These are phyloP conservation scores for Aspergillus sp. DNA, from an alignment of 2,329 filamentous ascomycete genomes.

Conservation along the genomic window DNA sequence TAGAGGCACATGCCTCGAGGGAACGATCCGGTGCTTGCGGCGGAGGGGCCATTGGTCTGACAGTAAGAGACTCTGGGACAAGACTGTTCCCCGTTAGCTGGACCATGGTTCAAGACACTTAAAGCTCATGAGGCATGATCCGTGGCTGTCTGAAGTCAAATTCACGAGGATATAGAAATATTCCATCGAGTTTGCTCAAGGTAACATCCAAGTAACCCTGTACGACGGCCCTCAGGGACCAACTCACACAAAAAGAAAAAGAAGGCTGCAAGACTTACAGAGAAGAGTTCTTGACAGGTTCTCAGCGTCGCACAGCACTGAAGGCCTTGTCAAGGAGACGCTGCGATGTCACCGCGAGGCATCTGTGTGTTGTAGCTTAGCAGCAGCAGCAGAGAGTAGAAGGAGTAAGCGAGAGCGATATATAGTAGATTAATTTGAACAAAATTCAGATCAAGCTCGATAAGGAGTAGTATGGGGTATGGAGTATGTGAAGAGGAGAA, in stretches of 20 bases:
- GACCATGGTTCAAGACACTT: constrained; percentile 43
- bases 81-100: constrained; percentile 53
- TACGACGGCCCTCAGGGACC: too few relatives aligned
- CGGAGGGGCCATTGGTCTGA: constrained; percentile 42
- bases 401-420: background rate
- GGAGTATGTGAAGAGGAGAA: background rate
- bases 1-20: constrained; percentile 85
- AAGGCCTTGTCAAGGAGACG: background rate
- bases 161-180: too few relatives aligned
- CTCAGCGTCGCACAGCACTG: background rate
- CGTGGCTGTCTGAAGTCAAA: too few relatives aligned
- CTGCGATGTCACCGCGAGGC: background rate
- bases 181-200: too few relatives aligned
- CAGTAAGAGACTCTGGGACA: constrained; percentile 53
- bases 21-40: constrained; percentile 36
- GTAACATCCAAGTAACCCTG: too few relatives aligned
- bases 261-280: background rate
- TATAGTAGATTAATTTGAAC: background rate
- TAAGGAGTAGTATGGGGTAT: background rate
- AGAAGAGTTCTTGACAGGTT: background rate
- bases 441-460: background rate
- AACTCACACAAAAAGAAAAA: background rate
- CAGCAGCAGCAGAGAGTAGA: background rate
- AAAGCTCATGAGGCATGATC: too few relatives aligned
- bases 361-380: background rate